These are phyloP conservation scores for Pythium phragmiticola DNA, from an alignment of 352 stramenopile genomes.

Conservation along the genomic window DNA sequence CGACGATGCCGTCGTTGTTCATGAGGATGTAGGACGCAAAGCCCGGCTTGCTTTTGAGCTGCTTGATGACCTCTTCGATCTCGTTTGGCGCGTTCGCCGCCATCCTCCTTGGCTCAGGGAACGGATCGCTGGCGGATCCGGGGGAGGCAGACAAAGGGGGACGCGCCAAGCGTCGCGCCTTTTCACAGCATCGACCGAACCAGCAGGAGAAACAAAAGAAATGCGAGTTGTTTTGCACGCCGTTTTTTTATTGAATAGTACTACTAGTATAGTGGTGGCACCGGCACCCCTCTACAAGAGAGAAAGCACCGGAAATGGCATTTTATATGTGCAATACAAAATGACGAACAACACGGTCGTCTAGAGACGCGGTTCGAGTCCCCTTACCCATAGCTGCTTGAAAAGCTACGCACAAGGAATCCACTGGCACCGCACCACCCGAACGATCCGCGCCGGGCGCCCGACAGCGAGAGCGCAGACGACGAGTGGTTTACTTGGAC, in stretches of 20 bases:
- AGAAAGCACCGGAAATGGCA: not conserved
- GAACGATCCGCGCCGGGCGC: not conserved
- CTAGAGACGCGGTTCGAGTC: too few species aligned
- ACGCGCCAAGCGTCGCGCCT: constrained; percentile 2
- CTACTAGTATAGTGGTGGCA: not conserved
- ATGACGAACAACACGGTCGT: not conserved
- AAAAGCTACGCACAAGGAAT: too few species aligned
- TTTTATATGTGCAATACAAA: constrained; percentile 4
- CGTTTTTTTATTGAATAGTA: constrained; percentile 5
- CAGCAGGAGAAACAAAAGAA: not conserved
- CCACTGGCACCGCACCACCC: too few species aligned
- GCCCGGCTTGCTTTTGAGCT: constrained; percentile 89
- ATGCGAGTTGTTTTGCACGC: constrained; percentile 2
- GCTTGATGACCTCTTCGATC: constrained; percentile 91
- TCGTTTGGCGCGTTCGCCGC: constrained; percentile 82
- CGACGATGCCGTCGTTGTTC: constrained; percentile 93
- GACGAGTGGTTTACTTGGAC: constrained; percentile 83
- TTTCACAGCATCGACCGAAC: not conserved
- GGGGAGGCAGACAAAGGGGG: too few species aligned
- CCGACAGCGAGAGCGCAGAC: not conserved
- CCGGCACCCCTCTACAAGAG: not conserved
- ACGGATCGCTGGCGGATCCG: not conserved
- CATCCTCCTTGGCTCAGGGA: constrained; percentile 30
- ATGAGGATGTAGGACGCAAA: constrained; percentile 91
- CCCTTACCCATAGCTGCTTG: too few species aligned